Base-by-base conservation (phyloP, 805 yeast species). In the Myxozyma melibiosi region DNA sequence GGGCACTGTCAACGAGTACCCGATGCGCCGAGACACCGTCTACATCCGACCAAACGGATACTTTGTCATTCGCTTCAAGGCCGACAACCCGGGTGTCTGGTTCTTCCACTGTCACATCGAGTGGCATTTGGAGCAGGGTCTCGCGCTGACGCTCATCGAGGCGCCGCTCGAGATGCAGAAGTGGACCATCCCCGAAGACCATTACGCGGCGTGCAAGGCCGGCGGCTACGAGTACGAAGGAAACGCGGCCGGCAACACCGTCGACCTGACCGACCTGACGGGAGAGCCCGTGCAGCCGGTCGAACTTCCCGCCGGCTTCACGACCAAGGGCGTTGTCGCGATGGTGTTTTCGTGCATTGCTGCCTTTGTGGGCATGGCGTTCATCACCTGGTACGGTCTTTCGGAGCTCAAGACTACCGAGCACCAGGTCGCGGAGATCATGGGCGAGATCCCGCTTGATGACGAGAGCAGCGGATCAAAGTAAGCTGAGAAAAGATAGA, bases 31-130 rank as follows among this genome's bases (percentile, higher is more conserved):
- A 77, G 99, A 94, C 71, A 82, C 87, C 8, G 75, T 86, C 9
- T 85, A 84, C 67, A 88, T 88, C 45, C 81, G 84, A 70, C 90
- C 96, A 27, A 88, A 88, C 70, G 90, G 97, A 1, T 85, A 88
- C 76, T 80, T 90, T 68, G 91, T 89, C 31, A 69, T 92, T 62
- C 82, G 98, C 71, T 92, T 90, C 79, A 82, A 81, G 69, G 96
- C 98, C 52, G 85, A 87, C 71, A 94, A 94, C 73, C 99, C 98
- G 31, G 99, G 99, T 77, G 91, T 91, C 42, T 92, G 98, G 99
- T 82, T 85, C 73, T 94, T 94, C 95, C 99, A 92, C 77, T 92
- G 99, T 75, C 99, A 92, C 73, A 87, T 94, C 68, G 98, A 94
- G 73, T 92, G 99, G 99, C 99, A 94, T 77, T 81, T 92, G 78